Evolutionary conservation across 306 rosid species (phyloP), one percentile per base, ranked within the genome.

Genomic region (Gynostemma pentaphyllum): DNA sequence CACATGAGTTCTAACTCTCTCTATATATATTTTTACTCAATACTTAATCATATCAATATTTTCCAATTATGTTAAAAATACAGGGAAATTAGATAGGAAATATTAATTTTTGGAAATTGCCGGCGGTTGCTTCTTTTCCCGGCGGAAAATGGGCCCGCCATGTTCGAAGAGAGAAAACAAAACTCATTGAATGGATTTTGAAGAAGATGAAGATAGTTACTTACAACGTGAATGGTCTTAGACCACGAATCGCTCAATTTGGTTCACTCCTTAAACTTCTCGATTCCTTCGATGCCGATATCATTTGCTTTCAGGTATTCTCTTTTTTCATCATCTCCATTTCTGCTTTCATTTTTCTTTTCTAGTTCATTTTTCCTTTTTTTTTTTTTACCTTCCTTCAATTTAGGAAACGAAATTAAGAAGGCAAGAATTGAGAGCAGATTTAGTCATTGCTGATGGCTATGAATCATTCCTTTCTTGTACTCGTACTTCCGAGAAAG

Each of bases 381-480:
- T 22, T 67, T 56, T 49, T n/a, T n/a, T n/a, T n/a, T n/a, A n/a
- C n/a, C n/a, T n/a, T 15, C 36, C 65, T n/a, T 36, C 59, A 27
- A 59, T 11, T 21, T 23, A 84, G 87, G 99, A 92, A 70, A 92
- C 96, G 2, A 88, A 92, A 66, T 76, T 92, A 44, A 68, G 94
- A 32, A 63, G 86, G 55, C 90, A 79, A 70, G 99, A 92, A 56
- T 34, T 88, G 18, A 81, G 92, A 1, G 92, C 87, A 21, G 96
- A 88, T 74, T 68, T 84, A 74, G 82, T 85, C 1, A 82, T 81
- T 83, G 86, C 88, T 0, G 87, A 73, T 10, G 99, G 97, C 2
- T 92, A 88, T 68, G 97, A 92, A 45, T 82, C 95, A 4, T 92
- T 88, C 83, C 78, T 84, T 65, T 92, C 97, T 45, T 88, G 94